Evolutionary conservation across 1,284 basidiomycete species (phyloP).

Genomic region (Hortiboletus rubellus): DNA sequence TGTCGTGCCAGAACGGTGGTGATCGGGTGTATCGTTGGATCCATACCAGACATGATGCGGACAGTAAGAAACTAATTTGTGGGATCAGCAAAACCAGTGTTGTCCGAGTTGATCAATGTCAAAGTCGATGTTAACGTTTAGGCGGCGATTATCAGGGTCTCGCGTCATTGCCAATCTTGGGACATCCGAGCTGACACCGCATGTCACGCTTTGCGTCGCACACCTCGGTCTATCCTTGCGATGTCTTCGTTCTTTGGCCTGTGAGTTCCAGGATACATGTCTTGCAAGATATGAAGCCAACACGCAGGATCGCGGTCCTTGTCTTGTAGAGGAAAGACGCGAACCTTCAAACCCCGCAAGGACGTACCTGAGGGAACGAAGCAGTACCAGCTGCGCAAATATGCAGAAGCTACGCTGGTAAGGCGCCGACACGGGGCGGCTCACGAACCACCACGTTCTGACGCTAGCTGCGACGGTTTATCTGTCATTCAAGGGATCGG

Average conservation of each 20-base stretch:
- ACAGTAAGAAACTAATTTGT: background rate
- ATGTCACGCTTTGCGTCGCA: conserved; percentile 7
- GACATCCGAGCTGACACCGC: background rate
- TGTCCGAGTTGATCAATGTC: background rate
- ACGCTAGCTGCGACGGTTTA: conserved; percentile 5
- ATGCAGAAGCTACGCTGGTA: conserved; percentile 95
- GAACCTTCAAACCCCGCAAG: conserved; percentile 96
- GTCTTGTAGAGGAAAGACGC: conserved; percentile 72
- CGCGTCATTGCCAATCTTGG: conserved; percentile 19
- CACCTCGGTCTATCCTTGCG: conserved; percentile 12
- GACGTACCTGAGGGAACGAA: conserved; percentile 96
- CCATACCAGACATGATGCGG: background rate
- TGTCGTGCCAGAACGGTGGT: background rate
- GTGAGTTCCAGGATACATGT: conserved; percentile 46
- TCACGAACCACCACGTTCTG: conserved; percentile 1
- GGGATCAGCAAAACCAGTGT: background rate
- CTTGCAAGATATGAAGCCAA: conserved; percentile 6
- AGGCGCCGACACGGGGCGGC: conserved; percentile 20
- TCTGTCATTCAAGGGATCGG: conserved; percentile 70
- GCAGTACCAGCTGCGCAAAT: conserved; percentile 95
- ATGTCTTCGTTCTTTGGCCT: conserved; percentile 87
- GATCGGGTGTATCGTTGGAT: background rate
- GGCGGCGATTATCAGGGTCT: conserved; percentile 8
- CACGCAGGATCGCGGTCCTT: conserved; percentile 5
- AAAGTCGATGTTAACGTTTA: background rate